Percentiles rank a stretch among this genome's conserved stretches.
Evolutionary conservation across 805 yeast genomes (phyloP).

Genomic region (Cyberlindnera xylosilytica): DNA sequence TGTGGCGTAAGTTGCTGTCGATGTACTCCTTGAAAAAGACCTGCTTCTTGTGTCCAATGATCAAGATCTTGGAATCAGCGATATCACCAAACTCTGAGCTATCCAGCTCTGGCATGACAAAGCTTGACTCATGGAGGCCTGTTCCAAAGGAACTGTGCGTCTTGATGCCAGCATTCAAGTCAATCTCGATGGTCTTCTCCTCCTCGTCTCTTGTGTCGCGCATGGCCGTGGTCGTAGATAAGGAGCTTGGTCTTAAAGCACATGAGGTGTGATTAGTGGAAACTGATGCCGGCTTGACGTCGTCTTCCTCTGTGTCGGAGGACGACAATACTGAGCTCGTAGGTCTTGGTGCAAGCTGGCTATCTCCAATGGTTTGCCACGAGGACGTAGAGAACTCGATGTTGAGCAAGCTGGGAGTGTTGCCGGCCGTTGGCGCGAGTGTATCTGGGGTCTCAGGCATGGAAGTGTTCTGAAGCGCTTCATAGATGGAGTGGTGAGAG

Average conservation of each 20-base stretch:
- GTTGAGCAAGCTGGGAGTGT: slow-evolving; percentile 2
- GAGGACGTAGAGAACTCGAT: slow-evolving; percentile 25
- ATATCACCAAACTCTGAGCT: not conserved
- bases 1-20: slow-evolving; percentile 11
- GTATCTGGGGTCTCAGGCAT: not conserved
- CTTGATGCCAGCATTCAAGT: slow-evolving; percentile 19
- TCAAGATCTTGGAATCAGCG: slow-evolving; percentile 18
- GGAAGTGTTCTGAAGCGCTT: slow-evolving; percentile 19
- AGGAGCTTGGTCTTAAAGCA: not conserved
- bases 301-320: slow-evolving; percentile 29
- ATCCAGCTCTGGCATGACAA: slow-evolving; percentile 21
- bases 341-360: slow-evolving; percentile 22
- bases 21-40: slow-evolving; percentile 18
- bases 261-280: no score
- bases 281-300: not conserved
- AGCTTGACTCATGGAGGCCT: slow-evolving; percentile 9
- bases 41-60: slow-evolving; percentile 26
- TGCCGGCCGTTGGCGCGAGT: not conserved
- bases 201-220: slow-evolving; percentile 14
- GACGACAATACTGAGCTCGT: slow-evolving; percentile 28
- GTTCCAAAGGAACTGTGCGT: slow-evolving; percentile 3
- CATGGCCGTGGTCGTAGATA: not conserved
- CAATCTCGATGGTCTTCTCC: slow-evolving; percentile 25
- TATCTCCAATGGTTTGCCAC: slow-evolving; percentile 24
- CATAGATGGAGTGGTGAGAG: slow-evolving; percentile 26